These are phyloP conservation scores for Paspalum notatum DNA, from an alignment of 176 grass and related monocot species.

Conservation along the genomic window DNA sequence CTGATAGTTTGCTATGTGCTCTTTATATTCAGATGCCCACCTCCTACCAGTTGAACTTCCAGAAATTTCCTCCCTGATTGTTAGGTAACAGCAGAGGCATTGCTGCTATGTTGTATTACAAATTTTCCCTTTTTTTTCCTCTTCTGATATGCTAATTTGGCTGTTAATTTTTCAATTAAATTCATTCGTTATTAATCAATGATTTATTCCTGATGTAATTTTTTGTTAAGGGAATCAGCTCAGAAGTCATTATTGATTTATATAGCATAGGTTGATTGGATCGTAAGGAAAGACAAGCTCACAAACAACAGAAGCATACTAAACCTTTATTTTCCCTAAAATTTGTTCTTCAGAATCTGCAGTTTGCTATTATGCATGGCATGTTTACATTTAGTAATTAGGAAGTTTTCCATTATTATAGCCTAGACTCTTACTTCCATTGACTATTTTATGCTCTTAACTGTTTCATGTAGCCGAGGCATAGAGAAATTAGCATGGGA, in stretches of 20 bases:
- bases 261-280: neutral
- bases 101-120: too few relatives aligned
- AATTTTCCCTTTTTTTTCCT: neutral
- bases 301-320: conserved; percentile 1
- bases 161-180: conserved; percentile 21
- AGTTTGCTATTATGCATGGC: neutral
- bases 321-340: neutral
- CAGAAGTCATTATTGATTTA: conserved; percentile 3
- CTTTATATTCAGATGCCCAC: conserved; percentile 71
- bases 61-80: conserved; percentile 80
- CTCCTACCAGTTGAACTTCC: conserved; percentile 89
- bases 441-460: conserved; percentile 41
- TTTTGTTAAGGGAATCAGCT: neutral
- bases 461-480: conserved; percentile 55
- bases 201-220: neutral
- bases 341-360: neutral
- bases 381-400: conserved; percentile 10
- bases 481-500: conserved; percentile 96
- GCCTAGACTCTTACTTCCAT: conserved; percentile 4
- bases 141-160: conserved; percentile 10
- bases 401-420: conserved; percentile 13
- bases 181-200: neutral
- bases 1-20: conserved; percentile 30
- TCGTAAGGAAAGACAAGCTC: neutral
- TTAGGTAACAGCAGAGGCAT: conserved; percentile 60